Base-by-base conservation (phyloP, 2,329 filamentous ascomycete genomes). In the Epichloe sp. region DNA sequence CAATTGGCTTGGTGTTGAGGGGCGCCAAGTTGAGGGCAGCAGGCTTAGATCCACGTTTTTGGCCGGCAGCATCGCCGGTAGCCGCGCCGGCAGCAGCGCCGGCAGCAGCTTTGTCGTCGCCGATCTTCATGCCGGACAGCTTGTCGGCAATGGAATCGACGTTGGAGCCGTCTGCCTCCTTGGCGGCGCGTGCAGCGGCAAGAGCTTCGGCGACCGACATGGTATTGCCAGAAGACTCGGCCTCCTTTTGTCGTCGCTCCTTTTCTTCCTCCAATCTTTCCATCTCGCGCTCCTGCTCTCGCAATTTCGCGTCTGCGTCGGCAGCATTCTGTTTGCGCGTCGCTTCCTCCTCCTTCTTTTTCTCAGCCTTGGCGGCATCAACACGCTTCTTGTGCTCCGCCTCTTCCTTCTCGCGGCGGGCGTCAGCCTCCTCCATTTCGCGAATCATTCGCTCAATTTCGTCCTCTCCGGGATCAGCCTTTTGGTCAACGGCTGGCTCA, bases 1-100 rank as follows among this genome's bases (percentile, higher is more conserved):
- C 91, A 23, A 95, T 80, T 38, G 85, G 75, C 71, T 90, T 95
- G 59, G 82, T 88, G 56, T 86, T 94, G 52, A 85, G 70, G n/a
- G 78, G 78, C 51, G 89, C 80, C 55, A 97, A 77, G 70, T 96
- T 96, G 57, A 98, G 82, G 44, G 88, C 85, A 53, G 85, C 82
- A 47, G 93, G 91, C 76, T 95, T 96, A 53, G 74, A 65, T 42
- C 69, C 71, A 52, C 72, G 80, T 69, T 88, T 89, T 56, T 62
- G 58, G 70, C 72, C 57, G 69, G 75, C 55, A 59, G 70, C 46
- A 57, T 71, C 71, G 11, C 69, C 66, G 41, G 74, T 68, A 45
- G 70, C 46, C 56, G 71, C 71, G 11, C 69, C 66, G 41, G 74
- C 68, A 45, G 70, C 46, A 57, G 71, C 71, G 11, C 69, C 66